Base-by-base conservation (phyloP, 306 rosid genomes). In the Heteromeles arbutifolia region DNA sequence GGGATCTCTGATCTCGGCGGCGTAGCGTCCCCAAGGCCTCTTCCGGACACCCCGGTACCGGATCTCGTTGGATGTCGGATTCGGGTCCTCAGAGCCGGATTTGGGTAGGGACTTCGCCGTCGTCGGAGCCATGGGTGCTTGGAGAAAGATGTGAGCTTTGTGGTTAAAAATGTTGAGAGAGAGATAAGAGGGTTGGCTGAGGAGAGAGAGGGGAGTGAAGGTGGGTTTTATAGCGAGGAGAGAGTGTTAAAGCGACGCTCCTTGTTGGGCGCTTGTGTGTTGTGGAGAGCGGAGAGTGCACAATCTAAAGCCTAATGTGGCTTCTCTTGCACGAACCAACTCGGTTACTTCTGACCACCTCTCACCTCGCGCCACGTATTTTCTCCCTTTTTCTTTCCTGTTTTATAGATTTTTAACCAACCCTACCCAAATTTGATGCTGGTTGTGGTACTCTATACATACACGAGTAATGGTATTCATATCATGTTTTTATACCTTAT, bases 1-100 rank as follows among this genome's bases (percentile, higher is more conserved):
- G 0, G 98, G 98, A 82, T 93, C 98, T 0, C 98, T 91, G 87
- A 93, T 93, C 90, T 93, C 98, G 1, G 98, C 98, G 2, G 98
- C 98, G 83, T 93, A 93, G 50, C 98, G 91, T 0, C 98, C 98
- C 98, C 98, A 93, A 0, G 98, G 98, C 21, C 97, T 85, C 81
- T 93, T 91, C 41, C 97, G 67, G 0, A 91, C 98, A 17, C 98
- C 98, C 26, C 98, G 76, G 65, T 77, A 93, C 0, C 93, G 88
- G 81, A 89, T 89, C 96, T 93, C 98, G 29, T 82, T 86, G 11
- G 78, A 77, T 43, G n/a, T 67, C 14, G 69, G 44, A 82, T 29
- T 48, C 3, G 4, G 34, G 11, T 17, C 15, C 9, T 29, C 69
- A 14, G 79, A 15, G 3, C 54, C 78, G 62, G 79, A 48, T 43